Conservation (phyloP, 257 asterid species). For the Fraxinus cuspidata region DNA sequence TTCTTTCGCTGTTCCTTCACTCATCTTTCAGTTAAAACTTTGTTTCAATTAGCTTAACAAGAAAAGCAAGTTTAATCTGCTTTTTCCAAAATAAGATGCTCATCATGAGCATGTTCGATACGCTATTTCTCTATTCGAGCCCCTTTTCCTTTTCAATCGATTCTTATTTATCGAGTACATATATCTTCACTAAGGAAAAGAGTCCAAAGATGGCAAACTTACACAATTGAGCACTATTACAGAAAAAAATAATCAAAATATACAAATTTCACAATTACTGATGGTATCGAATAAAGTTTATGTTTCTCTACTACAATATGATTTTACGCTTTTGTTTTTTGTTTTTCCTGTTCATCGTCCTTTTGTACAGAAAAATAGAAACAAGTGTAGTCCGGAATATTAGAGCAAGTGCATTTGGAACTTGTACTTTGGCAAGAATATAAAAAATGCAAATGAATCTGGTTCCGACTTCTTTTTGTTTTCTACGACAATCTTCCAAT, state of each 20-base stretch:
- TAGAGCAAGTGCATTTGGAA: constrained; percentile 23
- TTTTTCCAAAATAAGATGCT: not conserved
- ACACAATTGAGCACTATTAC: constrained; percentile 21
- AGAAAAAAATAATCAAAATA: constrained; percentile 29
- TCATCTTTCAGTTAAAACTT: not conserved
- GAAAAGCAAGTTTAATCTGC: constrained; percentile 18
- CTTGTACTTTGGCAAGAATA: constrained; percentile 38
- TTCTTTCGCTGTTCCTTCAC: constrained; percentile 30
- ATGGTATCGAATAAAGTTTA: constrained; percentile 15
- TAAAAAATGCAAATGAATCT: constrained; percentile 43
- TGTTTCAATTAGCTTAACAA: constrained; percentile 19
- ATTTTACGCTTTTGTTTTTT: constrained; percentile 7
- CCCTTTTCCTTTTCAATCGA: constrained; percentile 10
- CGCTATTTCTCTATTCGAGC: not conserved
- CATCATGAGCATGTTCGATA: not conserved
- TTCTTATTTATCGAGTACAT: constrained; percentile 30
- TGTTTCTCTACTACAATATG: constrained; percentile 17
- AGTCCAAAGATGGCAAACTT: constrained; percentile 40
- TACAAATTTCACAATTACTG: constrained; percentile 31
- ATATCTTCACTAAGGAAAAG: constrained; percentile 50
- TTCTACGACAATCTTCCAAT: constrained; percentile 6
- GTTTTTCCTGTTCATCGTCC: constrained; percentile 31
- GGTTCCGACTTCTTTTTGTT: constrained; percentile 40
- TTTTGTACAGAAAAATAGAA: constrained; percentile 17
- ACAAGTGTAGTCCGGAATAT: constrained; percentile 32